A percentile compares a stretch with the other conserved stretches of the same genome.
These are phyloP conservation scores for Pyrenochaeta sp. DNA, from an alignment of 2,329 filamentous ascomycete species.

Conservation along the genomic window DNA sequence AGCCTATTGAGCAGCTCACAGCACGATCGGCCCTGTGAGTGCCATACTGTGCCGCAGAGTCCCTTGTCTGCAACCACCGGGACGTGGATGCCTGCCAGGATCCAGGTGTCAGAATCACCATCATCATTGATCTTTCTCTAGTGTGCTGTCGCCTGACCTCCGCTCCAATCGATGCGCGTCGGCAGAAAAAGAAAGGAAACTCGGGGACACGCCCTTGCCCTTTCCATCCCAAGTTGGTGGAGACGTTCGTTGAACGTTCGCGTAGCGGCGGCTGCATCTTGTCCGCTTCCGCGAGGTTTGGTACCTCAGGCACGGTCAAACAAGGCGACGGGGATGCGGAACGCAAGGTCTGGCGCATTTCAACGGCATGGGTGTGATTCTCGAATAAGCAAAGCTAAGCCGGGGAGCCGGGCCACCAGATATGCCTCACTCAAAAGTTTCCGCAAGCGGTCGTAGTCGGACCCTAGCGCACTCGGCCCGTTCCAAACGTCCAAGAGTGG, in stretches of 20 bases:
- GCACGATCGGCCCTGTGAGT: conserved; percentile 9
- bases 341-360: conserved; percentile 32
- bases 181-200: conserved; percentile 10
- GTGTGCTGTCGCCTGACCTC: conserved; percentile 17
- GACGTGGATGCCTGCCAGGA: conserved; percentile 19
- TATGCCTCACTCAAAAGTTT: conserved; percentile 19
- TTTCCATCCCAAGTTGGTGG: conserved; percentile 22
- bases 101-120: conserved; percentile 18
- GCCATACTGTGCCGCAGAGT: conserved; percentile 20
- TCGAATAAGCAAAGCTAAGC: conserved; percentile 26
- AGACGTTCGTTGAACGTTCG: conserved; percentile 30
- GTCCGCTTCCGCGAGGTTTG: conserved; percentile 32
- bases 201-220: conserved; percentile 10
- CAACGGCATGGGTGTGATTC: conserved; percentile 19
- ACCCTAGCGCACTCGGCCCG: conserved; percentile 35
- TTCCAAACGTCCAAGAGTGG: conserved; percentile 31
- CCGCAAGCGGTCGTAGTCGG: conserved; percentile 17
- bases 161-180: conserved; percentile 8
- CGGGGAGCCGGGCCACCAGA: conserved; percentile 31
- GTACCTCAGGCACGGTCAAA: conserved; percentile 25
- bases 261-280: conserved; percentile 28
- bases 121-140: conserved; percentile 14
- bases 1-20: conserved; percentile 1
- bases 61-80: conserved; percentile 15
- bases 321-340: conserved; percentile 41